These are phyloP conservation scores for Coemansia sp. DNA, from an alignment of 192 early-diverging fungal species.

Conservation along the genomic window DNA sequence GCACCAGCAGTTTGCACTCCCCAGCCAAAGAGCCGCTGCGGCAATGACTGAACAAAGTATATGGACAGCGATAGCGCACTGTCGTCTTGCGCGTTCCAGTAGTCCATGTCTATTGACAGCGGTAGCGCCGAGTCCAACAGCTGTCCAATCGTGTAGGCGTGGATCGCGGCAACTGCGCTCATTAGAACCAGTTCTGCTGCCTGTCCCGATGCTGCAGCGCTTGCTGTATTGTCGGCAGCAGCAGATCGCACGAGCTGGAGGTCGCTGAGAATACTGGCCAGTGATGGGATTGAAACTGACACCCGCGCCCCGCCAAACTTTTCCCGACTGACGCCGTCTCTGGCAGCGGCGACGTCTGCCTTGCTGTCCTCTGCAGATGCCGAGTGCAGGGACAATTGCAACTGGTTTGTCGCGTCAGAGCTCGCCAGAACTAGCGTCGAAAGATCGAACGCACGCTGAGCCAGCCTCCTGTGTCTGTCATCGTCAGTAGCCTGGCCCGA, in stretches of 20 bases:
- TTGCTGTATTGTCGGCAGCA: not conserved
- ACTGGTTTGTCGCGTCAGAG: not conserved
- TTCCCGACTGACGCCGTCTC: not conserved
- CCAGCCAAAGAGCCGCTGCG: slow-evolving; percentile 33
- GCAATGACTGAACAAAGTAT: slow-evolving; percentile 42
- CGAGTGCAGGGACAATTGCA: not conserved
- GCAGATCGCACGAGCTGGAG: slow-evolving; percentile 17
- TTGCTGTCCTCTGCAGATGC: not conserved
- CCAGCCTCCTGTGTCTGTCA: slow-evolving; percentile 5
- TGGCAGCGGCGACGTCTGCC: too few relatives aligned
- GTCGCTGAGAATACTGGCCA: slow-evolving; percentile 17
- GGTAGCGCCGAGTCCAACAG: slow-evolving; percentile 66
- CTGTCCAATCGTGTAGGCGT: slow-evolving; percentile 60
- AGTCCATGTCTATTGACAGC: slow-evolving; percentile 63
- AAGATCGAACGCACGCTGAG: slow-evolving; percentile 36
- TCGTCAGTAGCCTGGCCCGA: not conserved
- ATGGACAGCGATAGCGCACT: slow-evolving; percentile 30
- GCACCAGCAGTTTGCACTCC: not conserved
- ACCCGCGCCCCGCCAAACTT: not conserved
- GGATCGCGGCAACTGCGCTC: slow-evolving; percentile 51
- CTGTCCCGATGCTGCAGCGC: not conserved
- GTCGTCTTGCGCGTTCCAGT: slow-evolving; percentile 65
- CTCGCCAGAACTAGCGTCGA: slow-evolving; percentile 24
- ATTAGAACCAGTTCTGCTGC: slow-evolving; percentile 19
- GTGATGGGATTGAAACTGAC: slow-evolving; percentile 10